Base-by-base conservation (phyloP, 352 stramenopile genomes). In the Paralagenidium karlingii region DNA sequence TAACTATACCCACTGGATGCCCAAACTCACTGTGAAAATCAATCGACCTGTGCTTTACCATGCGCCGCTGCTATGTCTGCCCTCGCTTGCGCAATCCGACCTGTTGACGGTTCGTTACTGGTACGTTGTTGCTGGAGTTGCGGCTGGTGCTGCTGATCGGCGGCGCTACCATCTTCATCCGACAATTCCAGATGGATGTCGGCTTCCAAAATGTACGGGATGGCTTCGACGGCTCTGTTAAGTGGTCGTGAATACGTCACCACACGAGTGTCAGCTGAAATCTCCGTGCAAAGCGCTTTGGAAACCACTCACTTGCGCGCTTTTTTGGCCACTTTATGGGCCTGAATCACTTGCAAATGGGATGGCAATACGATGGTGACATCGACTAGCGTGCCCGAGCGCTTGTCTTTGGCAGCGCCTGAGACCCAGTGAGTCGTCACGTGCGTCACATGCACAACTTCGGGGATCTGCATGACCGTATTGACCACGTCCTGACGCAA, bases 171-270 rank as follows among this genome's bases (percentile, higher is more conserved):
- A n/a, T 82, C 67, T 16, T 66, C 60, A 38, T 86, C 73, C 24
- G 65, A 61, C 5, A 90, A 63, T 45, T 90, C 76, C n/a, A 90
- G 40, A 42, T 90, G 76, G 34, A 90, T 86, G 34, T 90, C 76
- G 2, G 76, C 76, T 38, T 84, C 65, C 0, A 66, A 63, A 12
- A 90, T 73, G 36, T 87, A 90, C 24, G 73, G 49, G 29, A 90
- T 82, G 12, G 55, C 49, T 56, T 90, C 76, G 24, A 90, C 85
- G 6, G 73, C 64, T 63, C 76, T 90, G 38, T 5, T 15, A 13
- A 28, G 16, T 37, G 28, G 19, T 21, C 31, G n/a, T 33, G 8
- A 18, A 24, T 10, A 34, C 43, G 11, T 9, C 26, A 3, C 12
- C 18, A 13, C n/a, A 24, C 19, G 7, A 15, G 8, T 24, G n/a